These are phyloP conservation scores for Cytospora chrysosperma DNA, from an alignment of 2,329 filamentous ascomycete genomes.

Conservation along the genomic window DNA sequence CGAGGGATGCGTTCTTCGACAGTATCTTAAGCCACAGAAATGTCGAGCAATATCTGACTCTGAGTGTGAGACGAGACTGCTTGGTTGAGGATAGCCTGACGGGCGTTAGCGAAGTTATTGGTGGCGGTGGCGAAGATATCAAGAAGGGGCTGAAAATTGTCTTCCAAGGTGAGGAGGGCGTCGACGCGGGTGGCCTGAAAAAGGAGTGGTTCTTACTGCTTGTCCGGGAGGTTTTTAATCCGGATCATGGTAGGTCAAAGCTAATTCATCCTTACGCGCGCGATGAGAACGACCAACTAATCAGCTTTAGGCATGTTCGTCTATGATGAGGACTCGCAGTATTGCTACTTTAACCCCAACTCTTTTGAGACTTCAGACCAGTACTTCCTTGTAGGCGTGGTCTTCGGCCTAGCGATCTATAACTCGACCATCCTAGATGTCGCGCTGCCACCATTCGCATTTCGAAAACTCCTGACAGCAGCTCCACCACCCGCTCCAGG, in stretches of 20 bases:
- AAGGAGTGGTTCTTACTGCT: constrained; percentile 95
- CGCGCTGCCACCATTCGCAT: constrained; percentile 83
- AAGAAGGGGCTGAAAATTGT: constrained; percentile 87
- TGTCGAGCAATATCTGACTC: constrained; percentile 73
- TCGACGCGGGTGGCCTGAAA: constrained; percentile 83
- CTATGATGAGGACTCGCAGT: constrained; percentile 86
- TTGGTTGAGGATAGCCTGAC: constrained; percentile 85
- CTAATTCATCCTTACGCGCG: neutral
- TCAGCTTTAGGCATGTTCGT: constrained; percentile 70
- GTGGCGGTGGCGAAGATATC: constrained; percentile 76
- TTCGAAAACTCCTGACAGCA: constrained; percentile 79
- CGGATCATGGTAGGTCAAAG: constrained; percentile 69
- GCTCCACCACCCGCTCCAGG: constrained; percentile 62
- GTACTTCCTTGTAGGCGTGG: constrained; percentile 84
- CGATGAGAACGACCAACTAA: neutral
- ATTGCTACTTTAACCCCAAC: constrained; percentile 90
- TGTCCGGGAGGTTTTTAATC: constrained; percentile 86
- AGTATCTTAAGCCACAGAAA: constrained; percentile 75
- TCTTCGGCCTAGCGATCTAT: constrained; percentile 88
- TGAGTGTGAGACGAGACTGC: constrained; percentile 80
- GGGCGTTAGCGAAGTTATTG: constrained; percentile 80
- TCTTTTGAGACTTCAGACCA: constrained; percentile 90
- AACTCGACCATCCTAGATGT: constrained; percentile 92
- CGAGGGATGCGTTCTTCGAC: constrained; percentile 86
- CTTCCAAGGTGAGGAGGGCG: constrained; percentile 84